Evolutionary conservation across 805 yeast species (phyloP), one percentile per base, ranked within the genome.

Genomic region (Ogataea nitratoaversa): DNA sequence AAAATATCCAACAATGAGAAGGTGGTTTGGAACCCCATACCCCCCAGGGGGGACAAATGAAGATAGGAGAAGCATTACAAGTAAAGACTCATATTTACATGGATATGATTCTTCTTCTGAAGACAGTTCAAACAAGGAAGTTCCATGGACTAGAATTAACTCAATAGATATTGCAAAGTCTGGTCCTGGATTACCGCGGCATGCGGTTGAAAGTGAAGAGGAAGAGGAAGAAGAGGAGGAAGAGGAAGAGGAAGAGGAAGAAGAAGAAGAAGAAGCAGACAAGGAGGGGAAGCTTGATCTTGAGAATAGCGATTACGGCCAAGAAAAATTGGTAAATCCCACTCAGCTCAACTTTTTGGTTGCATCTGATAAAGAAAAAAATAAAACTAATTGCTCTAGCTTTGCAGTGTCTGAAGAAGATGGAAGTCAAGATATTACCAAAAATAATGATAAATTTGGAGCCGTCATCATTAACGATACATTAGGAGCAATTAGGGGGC

Each of bases 61-160:
- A n/a, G n/a, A n/a, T n/a, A n/a, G n/a, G n/a, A n/a, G 11, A 22
- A 27, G 29, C 13, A 27, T 8, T 27, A 13, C 14, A 9, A 9
- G 14, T 9, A 9, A 27, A 27, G 14, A 9, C 14, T 5, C 14
- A 5, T 6, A 27, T 8, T 27, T 27, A 5, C 29, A 27, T 9
- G 14, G 14, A 9, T 9, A 8, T 5, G 5, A 9, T 13, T 27
- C 29, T 19, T 45, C 47, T 12, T 41, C 45, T 2, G 30, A 43
- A 2, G 37, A 32, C 13, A 39, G 44, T 31, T 52, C 56, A 5
- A 51, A 52, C 30, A 44, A 48, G 2, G 46, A 43, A 19, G 37
- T 49, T 14, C 48, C 53, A 7, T 51, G 44, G 23, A 38, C 24
- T 14, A 34, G 40, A 19, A 34, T 51, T 17, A 29, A 41, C 12